These are phyloP conservation scores for Apiotrichum gamsii DNA, from an alignment of 1,284 basidiomycete genomes.

Conservation along the genomic window DNA sequence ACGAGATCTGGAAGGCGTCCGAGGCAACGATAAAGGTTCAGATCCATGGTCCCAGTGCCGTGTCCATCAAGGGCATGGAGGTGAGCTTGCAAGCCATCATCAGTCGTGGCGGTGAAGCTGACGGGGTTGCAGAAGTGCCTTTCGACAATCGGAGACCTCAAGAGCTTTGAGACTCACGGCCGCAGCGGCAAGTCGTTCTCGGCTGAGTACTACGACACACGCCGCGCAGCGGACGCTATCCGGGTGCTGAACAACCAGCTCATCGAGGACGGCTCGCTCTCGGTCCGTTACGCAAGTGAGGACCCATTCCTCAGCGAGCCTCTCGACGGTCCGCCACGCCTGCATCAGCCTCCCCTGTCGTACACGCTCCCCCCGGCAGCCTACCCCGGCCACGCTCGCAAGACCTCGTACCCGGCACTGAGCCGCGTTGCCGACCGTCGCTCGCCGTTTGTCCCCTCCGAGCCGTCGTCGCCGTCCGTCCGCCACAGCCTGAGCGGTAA, in stretches of 20 bases:
- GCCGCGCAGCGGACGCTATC: conserved; percentile 26
- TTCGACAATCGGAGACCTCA: conserved; percentile 19
- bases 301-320: conserved; percentile 11
- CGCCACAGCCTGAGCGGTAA: neutral
- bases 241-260: conserved; percentile 18
- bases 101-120: neutral
- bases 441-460: neutral
- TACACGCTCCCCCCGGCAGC: conserved; percentile 23
- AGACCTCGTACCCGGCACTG: neutral
- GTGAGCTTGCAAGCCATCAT: conserved; percentile 5
- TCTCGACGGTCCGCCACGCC: neutral
- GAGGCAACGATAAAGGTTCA: conserved; percentile 17
- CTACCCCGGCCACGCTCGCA: conserved; percentile 4
- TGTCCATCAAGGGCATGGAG: conserved; percentile 11
- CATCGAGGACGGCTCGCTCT: conserved; percentile 12
- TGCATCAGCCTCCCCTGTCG: neutral
- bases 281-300: conserved; percentile 7
- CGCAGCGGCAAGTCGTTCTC: conserved; percentile 25
- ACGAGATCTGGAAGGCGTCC: conserved; percentile 19
- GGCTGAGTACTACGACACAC: conserved; percentile 39
- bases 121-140: conserved; percentile 16
- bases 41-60: conserved; percentile 14
- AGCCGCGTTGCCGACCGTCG: neutral
- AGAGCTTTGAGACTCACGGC: conserved; percentile 18
- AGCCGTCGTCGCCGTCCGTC: conserved; percentile 4